Evolutionary conservation across 345 rosid genomes (phyloP), one percentile per base, ranked within the genome.

Genomic region (Bretschneidera sinensis): DNA sequence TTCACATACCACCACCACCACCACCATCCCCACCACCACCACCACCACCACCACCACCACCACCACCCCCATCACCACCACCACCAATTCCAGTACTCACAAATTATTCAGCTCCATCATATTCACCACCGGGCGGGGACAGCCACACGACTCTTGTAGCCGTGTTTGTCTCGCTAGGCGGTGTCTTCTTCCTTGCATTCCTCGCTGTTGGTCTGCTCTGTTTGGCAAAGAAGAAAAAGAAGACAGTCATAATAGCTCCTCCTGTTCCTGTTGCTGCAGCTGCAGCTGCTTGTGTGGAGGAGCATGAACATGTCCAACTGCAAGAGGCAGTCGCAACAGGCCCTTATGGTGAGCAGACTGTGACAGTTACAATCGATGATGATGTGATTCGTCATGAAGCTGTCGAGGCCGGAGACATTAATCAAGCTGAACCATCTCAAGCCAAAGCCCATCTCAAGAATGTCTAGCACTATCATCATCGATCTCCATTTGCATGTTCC

Each of bases 101-200:
- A n/a, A n/a, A n/a, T n/a, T n/a, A n/a, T n/a, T n/a, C n/a, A n/a
- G 35, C 6, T 31, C 35, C 35, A 31, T 4, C 9, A 31, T 9
- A 4, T 31, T 9, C 35, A 9, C 35, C 35, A 9, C 35, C 35
- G 35, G 35, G 6, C 35, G 35, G 35, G 35, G 9, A 4, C 5
- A n/a, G 51, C 67, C 70, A 64, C 67, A 68, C 73, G 0, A 62
- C 63, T 11, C 24, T 68, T 13, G 60, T 74, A 19, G 73, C 66
- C 5, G 71, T 69, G 5, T 74, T 58, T 48, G 74, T 64, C 20
- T 74, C 78, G 47, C 47, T 74, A 7, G 78, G 78, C 1, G 69
- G 73, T 5, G 34, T 25, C 51, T 74, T 74, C 67, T 33, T 68
- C 51, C 63, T 74, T 6, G 74, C 78, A n/a, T 74, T 74, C 61